These are phyloP conservation scores for Trichoderma koningii DNA, from an alignment of 2,329 filamentous ascomycete genomes.

Conservation along the genomic window DNA sequence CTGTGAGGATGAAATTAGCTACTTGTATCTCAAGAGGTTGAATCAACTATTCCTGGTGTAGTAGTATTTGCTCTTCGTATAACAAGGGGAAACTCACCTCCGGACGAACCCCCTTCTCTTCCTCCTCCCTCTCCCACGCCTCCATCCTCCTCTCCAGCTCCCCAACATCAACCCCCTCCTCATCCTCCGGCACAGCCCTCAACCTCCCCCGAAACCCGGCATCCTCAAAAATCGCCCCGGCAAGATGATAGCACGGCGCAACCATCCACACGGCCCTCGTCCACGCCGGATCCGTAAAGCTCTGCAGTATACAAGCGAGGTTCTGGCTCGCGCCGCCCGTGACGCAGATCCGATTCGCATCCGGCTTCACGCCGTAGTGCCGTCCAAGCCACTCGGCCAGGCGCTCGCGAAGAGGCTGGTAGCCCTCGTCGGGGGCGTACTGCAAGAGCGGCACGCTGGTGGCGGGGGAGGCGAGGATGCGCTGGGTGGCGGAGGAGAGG, in stretches of 20 bases:
- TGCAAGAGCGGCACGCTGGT: constrained; percentile 66
- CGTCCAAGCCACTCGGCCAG: constrained; percentile 69
- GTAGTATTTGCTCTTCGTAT: background rate
- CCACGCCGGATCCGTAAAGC: constrained; percentile 75
- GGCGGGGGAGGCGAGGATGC: constrained; percentile 61
- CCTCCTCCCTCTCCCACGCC: constrained; percentile 36
- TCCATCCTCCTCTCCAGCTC: constrained; percentile 42
- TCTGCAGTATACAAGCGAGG: constrained; percentile 73
- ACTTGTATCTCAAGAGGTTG: background rate
- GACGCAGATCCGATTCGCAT: constrained; percentile 69
- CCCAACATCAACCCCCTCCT: constrained; percentile 71
- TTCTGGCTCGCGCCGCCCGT: constrained; percentile 86
- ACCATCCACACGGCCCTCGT: constrained; percentile 80
- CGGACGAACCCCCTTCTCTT: constrained; percentile 28
- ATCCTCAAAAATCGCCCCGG: constrained; percentile 82
- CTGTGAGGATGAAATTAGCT: constrained; percentile 34
- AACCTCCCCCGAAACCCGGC: constrained; percentile 69
- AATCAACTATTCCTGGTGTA: background rate
- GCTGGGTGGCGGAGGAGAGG: constrained; percentile 61
- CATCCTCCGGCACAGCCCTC: constrained; percentile 73
- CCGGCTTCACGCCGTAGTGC: constrained; percentile 56
- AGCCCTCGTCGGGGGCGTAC: constrained; percentile 79
- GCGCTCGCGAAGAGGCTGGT: constrained; percentile 65
- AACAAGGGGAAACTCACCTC: background rate
- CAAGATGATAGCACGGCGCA: constrained; percentile 81